A percentile compares a stretch with the other conserved stretches of the same genome.
phyloP scores from a whole-genome alignment of 106 monocot genomes.

The Iris macrosiphon region DNA sequence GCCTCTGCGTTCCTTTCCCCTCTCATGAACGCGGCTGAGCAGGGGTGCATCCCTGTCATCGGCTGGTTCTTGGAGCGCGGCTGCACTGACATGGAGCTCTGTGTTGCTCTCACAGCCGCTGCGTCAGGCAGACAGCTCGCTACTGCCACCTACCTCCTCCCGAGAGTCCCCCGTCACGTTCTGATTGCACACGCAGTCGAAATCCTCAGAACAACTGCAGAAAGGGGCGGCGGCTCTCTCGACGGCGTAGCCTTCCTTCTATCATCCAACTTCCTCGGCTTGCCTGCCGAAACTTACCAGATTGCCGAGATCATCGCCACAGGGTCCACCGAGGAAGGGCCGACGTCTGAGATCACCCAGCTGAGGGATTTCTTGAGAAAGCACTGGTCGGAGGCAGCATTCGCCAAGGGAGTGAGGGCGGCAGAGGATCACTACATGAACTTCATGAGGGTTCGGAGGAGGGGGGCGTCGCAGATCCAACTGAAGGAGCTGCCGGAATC shows the following conservation, averaged over 20 bases:
- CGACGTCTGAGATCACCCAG: constrained; percentile 24
- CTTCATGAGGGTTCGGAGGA: constrained; percentile 44
- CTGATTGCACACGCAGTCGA: constrained; percentile 69
- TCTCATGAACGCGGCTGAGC: constrained; percentile 83
- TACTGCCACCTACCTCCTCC: constrained; percentile 66
- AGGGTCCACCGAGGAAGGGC: constrained; percentile 35
- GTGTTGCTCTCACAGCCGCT: constrained; percentile 85
- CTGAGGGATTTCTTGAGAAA: constrained; percentile 62
- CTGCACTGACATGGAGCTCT: constrained; percentile 95
- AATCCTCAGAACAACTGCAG: constrained; percentile 79
- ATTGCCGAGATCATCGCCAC: constrained; percentile 73
- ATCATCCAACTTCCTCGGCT: constrained; percentile 66
- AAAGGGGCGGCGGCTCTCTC: constrained; percentile 67
- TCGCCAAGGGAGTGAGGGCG: constrained; percentile 33
- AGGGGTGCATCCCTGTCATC: constrained; percentile 69
- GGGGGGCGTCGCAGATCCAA: constrained; percentile 51
- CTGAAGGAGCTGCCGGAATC: constrained; percentile 58
- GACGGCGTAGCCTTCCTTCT: constrained; percentile 85
- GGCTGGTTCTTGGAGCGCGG: constrained; percentile 77
- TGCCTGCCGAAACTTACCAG: constrained; percentile 72
- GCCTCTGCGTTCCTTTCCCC: constrained; percentile 74
- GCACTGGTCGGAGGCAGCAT: constrained; percentile 87
- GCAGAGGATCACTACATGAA: constrained; percentile 67
- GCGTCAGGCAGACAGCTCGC: constrained; percentile 68
- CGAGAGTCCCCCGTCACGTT: constrained; percentile 67